Percentiles rank a stretch among this genome's conserved stretches.
Conservation (phyloP, 2,329 filamentous ascomycete genomes). For the Cladophialophora yegresii region DNA sequence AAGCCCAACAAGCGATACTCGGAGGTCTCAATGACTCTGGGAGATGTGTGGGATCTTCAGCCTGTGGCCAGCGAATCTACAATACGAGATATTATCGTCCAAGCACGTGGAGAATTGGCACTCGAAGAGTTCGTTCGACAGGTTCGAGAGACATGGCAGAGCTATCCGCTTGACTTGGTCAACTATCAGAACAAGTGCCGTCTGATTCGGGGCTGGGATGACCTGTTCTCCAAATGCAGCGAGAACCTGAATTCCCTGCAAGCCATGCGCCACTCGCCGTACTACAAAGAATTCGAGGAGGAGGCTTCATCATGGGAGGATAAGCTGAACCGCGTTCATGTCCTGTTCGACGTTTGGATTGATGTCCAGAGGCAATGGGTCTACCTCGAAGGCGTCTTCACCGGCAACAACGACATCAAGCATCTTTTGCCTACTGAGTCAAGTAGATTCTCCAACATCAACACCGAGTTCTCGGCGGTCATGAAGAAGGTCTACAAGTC, state of each 20-base stretch:
- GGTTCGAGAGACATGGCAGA: conserved; percentile 95
- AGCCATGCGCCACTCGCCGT: conserved; percentile 98
- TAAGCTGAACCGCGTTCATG: conserved; percentile 93
- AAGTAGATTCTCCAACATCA: conserved; percentile 97
- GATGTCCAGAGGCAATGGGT: conserved; percentile 99
- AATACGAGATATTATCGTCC: conserved; percentile 88
- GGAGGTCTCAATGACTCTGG: conserved; percentile 90
- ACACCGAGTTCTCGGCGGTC: conserved; percentile 96
- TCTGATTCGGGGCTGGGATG: conserved; percentile 96
- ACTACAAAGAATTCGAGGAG: conserved; percentile 99
- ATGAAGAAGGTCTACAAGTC: conserved; percentile 99
- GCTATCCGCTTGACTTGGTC: conserved; percentile 89
- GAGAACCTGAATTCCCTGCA: conserved; percentile 97
- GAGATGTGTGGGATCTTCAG: conserved; percentile 97
- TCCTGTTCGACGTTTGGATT: conserved; percentile 99
- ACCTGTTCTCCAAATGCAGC: conserved; percentile 96
- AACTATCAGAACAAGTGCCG: conserved; percentile 98
- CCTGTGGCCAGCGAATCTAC: conserved; percentile 81
- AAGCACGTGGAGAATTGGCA: conserved; percentile 97
- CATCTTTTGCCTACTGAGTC: conserved; percentile 95
- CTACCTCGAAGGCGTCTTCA: conserved; percentile 98
- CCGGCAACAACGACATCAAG: conserved; percentile 98
- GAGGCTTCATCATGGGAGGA: conserved; percentile 97
- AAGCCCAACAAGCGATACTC: conserved; percentile 93
- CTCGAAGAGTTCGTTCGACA: conserved; percentile 96